Evolutionary conservation across 805 yeast genomes (phyloP).

Genomic region (Candida broadrunensis): DNA sequence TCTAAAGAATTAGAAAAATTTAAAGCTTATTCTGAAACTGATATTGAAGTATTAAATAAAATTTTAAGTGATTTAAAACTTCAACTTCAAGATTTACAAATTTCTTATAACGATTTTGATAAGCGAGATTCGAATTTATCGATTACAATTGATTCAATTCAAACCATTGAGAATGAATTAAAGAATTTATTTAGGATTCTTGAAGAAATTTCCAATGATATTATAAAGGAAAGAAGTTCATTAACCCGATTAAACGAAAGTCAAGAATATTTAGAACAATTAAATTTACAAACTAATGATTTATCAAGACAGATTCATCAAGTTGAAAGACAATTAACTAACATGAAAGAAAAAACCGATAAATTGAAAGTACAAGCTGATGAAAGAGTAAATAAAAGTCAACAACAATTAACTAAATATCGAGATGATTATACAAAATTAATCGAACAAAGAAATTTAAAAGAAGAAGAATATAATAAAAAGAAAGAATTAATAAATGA

Average conservation of each 20-base stretch:
- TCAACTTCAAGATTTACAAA: constrained; percentile 38
- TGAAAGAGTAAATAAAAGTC: constrained; percentile 42
- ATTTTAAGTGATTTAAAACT: constrained; percentile 51
- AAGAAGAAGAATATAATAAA: constrained; percentile 47
- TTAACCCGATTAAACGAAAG: constrained; percentile 32
- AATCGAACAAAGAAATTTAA: constrained; percentile 45
- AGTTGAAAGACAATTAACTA: constrained; percentile 44
- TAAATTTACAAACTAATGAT: constrained; percentile 20
- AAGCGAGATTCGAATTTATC: constrained; percentile 47
- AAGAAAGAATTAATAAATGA: constrained; percentile 46
- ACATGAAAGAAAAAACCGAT: constrained; percentile 45
- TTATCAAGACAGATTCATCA: constrained; percentile 25
- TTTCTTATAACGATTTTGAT: constrained; percentile 28
- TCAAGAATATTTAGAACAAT: constrained; percentile 40
- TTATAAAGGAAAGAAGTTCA: constrained; percentile 37
- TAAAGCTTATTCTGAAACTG: constrained; percentile 56
- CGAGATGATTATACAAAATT: constrained; percentile 46
- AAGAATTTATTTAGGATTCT: constrained; percentile 46
- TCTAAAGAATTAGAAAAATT: constrained; percentile 59
- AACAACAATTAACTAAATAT: constrained; percentile 41
- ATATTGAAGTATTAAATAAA: constrained; percentile 52
- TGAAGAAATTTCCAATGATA: constrained; percentile 50
- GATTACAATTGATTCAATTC: constrained; percentile 57
- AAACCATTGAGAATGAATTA: constrained; percentile 35
- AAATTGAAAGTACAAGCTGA: constrained; percentile 43